Base-by-base conservation (phyloP, 2,329 filamentous ascomycete genomes). In the Neurospora sp. region DNA sequence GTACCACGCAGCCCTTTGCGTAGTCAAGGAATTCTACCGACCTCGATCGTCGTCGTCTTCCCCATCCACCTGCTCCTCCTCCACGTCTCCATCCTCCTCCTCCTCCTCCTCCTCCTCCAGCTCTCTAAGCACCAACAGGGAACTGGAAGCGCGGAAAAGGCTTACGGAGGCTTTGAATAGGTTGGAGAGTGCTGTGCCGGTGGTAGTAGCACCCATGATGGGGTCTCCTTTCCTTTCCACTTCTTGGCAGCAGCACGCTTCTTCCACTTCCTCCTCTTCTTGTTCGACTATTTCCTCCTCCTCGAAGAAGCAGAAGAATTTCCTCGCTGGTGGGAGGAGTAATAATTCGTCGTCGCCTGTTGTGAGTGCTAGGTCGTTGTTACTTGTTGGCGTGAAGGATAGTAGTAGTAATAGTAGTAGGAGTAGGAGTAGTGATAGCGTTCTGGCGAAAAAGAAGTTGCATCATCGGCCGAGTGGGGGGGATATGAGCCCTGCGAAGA, bases 1-100 rank as follows among this genome's bases (percentile, higher is more conserved):
- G 74, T 89, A 87, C 75, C 85, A 88, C 72, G 83, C 85, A 3
- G 79, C 84, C 0, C 81, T 83, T 4, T 77, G 80, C 46, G 82
- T 89, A 5, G 86, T 88, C 2, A 80, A 78, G 39, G 85, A 87
- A 71, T 87, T 87, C 74, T 88, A 87, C 74, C 81, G 85, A 1
- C 84, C 85, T 2, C 79, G 80, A 3, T 76, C 75, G 2, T 82
- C 75, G 3, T 82, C 84, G 68, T 6, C 19, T 15, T 12, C 43
- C 17, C 12, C 23, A 1, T 28, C 46, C 23, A 57, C 23, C 46
- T 57, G 46, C 19, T 57, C 12, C 3, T 57, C 46, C 46, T 17
- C 23, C 28, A 33, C 28, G 28, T 33, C 28, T 33, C 28, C 12
- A 3, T 33, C 46, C 23, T 8, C 43, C 6, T 23, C n/a, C 23